phyloP scores from a whole-genome alignment of 2,329 filamentous ascomycete genomes.

The Venturia aucupariae region DNA sequence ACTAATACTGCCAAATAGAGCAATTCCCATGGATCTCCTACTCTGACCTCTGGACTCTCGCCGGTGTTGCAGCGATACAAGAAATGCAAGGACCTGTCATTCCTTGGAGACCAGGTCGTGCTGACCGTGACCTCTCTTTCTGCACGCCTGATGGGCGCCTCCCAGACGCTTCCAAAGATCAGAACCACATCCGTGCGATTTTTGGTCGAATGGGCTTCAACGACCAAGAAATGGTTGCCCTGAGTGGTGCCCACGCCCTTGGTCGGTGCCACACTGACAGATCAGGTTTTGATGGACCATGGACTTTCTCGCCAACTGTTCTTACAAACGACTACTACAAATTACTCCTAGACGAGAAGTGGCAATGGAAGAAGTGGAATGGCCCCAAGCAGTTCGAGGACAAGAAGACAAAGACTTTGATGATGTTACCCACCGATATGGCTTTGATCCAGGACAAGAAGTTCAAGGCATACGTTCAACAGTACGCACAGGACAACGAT shows the following conservation, averaged over 20 bases:
- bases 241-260: constrained; percentile 76
- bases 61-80: constrained; percentile 76
- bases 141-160: constrained; percentile 93
- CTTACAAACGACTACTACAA: constrained; percentile 94
- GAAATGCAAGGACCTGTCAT: constrained; percentile 88
- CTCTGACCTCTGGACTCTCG: constrained; percentile 94
- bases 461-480: constrained; percentile 71
- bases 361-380: constrained; percentile 84
- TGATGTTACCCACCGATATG: constrained; percentile 96
- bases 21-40: constrained; percentile 94
- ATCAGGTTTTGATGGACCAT: constrained; percentile 79
- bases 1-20: constrained; percentile 30
- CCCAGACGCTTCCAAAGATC: constrained; percentile 69
- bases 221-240: constrained; percentile 90
- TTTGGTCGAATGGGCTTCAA: constrained; percentile 97
- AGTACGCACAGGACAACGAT: constrained; percentile 85
- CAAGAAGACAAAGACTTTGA: constrained; percentile 73
- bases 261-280: constrained; percentile 86
- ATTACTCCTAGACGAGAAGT: constrained; percentile 83
- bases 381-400: constrained; percentile 88
- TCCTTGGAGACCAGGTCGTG: constrained; percentile 79
- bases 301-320: constrained; percentile 85
- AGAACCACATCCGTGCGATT: constrained; percentile 78
- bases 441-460: constrained; percentile 79
- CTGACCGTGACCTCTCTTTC: constrained; percentile 66